phyloP scores from a whole-genome alignment of 441 rosid species.

The Populus hybrid region DNA sequence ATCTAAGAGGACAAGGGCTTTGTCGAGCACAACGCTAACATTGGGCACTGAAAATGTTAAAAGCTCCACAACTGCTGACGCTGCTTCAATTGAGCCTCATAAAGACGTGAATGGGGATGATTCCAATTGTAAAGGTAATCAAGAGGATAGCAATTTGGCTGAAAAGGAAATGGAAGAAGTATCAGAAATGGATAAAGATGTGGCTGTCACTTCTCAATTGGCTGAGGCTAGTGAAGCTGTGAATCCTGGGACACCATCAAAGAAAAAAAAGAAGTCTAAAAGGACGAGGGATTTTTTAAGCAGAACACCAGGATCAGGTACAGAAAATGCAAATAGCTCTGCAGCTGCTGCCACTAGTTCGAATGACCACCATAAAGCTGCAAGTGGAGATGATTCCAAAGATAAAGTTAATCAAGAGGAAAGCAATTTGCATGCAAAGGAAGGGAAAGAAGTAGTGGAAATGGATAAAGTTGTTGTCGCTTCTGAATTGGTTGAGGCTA shows the following conservation, averaged over 20 bases:
- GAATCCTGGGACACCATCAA: conserved; percentile 27
- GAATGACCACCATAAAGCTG: conserved; percentile 12
- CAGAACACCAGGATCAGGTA: conserved; percentile 17
- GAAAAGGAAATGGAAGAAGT: conserved; percentile 18
- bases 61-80: conserved; percentile 4
- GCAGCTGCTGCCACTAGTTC: conserved; percentile 20
- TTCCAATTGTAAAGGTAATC: conserved; percentile 17
- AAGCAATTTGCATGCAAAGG: conserved; percentile 12
- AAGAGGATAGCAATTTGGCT: neutral
- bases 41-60: conserved; percentile 15
- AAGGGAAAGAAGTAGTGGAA: conserved; percentile 23
- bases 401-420: conserved; percentile 19
- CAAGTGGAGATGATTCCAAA: conserved; percentile 15
- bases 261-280: conserved; percentile 43
- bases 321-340: conserved; percentile 15
- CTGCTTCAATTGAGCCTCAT: conserved; percentile 21
- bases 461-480: neutral
- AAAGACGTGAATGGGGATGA: conserved; percentile 8
- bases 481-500: neutral
- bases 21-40: conserved; percentile 1
- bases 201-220: conserved; percentile 1
- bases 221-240: conserved; percentile 11
- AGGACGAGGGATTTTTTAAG: conserved; percentile 25
- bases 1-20: conserved; percentile 21
- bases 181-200: conserved; percentile 8